Base-by-base conservation (phyloP, 352 stramenopile genomes). In the Pythium apleroticum region DNA sequence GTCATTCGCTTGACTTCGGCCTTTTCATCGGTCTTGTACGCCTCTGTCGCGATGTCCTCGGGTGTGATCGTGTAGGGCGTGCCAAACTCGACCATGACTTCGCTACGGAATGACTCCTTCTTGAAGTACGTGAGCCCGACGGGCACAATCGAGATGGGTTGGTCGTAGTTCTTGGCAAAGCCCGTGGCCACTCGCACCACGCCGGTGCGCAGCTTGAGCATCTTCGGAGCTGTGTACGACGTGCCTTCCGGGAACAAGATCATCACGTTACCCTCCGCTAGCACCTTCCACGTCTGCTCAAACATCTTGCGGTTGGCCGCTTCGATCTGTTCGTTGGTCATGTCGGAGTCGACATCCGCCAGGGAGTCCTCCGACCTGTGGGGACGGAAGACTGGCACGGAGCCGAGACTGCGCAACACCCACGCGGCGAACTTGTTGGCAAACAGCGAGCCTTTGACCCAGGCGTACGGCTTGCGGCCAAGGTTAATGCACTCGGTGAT, bases 121-220 rank as follows among this genome's bases (percentile, higher is more conserved):
- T 90, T 93, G 69, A 93, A 93, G 69, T 93, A 93, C 56, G 81
- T 93, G 45, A 93, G 71, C 2, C 84, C 84, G 1, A 93, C 61
- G 0, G 84, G 84, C 25, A 93, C 67, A 60, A 93, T 85, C 33
- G 81, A 78, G 41, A 93, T 88, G 17, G 80, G 68, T 33, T 83
- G 80, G 61, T 90, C 74, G 67, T 90, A 87, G 20, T 84, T 66
- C 66, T 86, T 85, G 14, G 65, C 81, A 37, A 93, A 93, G 45
- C 84, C 84, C 45, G 77, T 87, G 27, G 84, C 84, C 6, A 90
- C 81, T 12, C 84, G 84, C 60, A 90, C 74, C 30, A 93, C 84
- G 45, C 84, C 84, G 7, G 84, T 91, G 53, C 84, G 84, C 30
- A 93, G 68, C 46, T 76, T 74, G 52, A 93, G 66, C 84, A 93